A percentile compares a stretch with the other conserved stretches of the same genome.
phyloP scores from a whole-genome alignment of 2,329 filamentous ascomycete species.

The Penicillium glabrum region DNA sequence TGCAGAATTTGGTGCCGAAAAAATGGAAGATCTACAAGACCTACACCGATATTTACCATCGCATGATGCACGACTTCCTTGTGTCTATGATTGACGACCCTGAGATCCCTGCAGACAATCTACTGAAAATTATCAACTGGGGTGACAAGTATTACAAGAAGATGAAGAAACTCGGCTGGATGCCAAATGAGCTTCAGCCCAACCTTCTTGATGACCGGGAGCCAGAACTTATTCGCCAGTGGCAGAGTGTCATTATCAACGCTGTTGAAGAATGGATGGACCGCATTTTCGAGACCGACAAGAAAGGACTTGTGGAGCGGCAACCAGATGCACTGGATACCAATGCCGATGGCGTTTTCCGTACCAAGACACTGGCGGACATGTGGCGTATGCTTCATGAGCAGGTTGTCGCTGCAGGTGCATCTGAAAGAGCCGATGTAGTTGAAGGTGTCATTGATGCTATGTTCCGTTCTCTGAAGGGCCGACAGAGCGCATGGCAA shows the following conservation, averaged over 20 bases:
- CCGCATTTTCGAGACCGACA: slow-evolving; percentile 80
- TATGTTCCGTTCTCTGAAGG: slow-evolving; percentile 85
- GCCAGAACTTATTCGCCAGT: slow-evolving; percentile 86
- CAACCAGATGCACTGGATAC: slow-evolving; percentile 78
- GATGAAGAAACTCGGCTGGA: slow-evolving; percentile 85
- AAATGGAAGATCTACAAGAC: slow-evolving; percentile 95
- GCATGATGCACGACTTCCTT: slow-evolving; percentile 92
- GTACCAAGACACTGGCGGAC: slow-evolving; percentile 86
- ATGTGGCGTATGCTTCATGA: slow-evolving; percentile 98
- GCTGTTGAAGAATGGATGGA: slow-evolving; percentile 98
- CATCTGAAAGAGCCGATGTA: slow-evolving; percentile 83
- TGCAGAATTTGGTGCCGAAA: slow-evolving; percentile 87
- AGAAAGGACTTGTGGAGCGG: slow-evolving; percentile 75
- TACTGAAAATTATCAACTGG: slow-evolving; percentile 91
- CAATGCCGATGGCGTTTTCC: slow-evolving; percentile 86
- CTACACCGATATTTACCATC: slow-evolving; percentile 88
- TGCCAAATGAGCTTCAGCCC: slow-evolving; percentile 72
- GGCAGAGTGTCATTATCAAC: slow-evolving; percentile 91
- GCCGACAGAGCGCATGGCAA: slow-evolving; percentile 83
- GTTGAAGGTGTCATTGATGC: slow-evolving; percentile 93
- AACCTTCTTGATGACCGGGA: slow-evolving; percentile 90
- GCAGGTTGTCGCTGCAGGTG: slow-evolving; percentile 80
- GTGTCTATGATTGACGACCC: slow-evolving; percentile 79
- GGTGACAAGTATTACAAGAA: slow-evolving; percentile 94
- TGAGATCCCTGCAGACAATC: slow-evolving; percentile 79